These are phyloP conservation scores for Oryza meridionalis DNA, from an alignment of 176 grass and related monocot genomes.

Conservation along the genomic window DNA sequence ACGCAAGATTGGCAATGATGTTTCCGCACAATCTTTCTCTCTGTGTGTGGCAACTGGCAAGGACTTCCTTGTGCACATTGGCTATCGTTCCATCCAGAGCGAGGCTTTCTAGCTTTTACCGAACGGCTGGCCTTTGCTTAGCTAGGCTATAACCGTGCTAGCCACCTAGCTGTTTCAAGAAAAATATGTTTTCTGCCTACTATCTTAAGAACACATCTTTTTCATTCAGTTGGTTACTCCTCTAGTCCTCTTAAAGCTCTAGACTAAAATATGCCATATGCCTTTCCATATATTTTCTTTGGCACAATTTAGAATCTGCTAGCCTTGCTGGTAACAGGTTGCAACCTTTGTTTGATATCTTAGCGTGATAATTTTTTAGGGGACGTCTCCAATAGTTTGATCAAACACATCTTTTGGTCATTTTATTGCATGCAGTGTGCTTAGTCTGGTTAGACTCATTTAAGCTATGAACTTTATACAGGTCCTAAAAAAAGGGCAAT, in stretches of 20 bases:
- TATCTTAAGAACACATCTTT: neutral
- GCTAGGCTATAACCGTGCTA: neutral
- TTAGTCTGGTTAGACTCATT: constrained; percentile 33
- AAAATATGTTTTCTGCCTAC: neutral
- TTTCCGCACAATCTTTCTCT: neutral
- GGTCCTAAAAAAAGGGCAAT: constrained; percentile 28
- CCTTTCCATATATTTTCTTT: neutral
- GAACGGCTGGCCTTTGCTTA: neutral
- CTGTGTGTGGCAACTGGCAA: neutral
- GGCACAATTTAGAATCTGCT: neutral
- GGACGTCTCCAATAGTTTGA: neutral
- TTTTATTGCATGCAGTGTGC: neutral
- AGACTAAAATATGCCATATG: neutral
- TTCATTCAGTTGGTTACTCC: too few relatives aligned
- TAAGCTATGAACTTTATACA: constrained; percentile 30
- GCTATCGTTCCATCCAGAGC: neutral
- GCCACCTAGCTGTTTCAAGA: neutral
- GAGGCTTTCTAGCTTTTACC: neutral
- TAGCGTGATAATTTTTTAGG: neutral
- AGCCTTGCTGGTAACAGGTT: neutral
- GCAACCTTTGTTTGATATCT: neutral
- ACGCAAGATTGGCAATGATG: neutral
- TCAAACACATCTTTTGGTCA: constrained; percentile 12
- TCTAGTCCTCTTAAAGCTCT: too few relatives aligned
- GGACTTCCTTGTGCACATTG: neutral